Conservation (phyloP, 1,139 yeast genomes). For the Barnettozyma hawaiiensis region DNA sequence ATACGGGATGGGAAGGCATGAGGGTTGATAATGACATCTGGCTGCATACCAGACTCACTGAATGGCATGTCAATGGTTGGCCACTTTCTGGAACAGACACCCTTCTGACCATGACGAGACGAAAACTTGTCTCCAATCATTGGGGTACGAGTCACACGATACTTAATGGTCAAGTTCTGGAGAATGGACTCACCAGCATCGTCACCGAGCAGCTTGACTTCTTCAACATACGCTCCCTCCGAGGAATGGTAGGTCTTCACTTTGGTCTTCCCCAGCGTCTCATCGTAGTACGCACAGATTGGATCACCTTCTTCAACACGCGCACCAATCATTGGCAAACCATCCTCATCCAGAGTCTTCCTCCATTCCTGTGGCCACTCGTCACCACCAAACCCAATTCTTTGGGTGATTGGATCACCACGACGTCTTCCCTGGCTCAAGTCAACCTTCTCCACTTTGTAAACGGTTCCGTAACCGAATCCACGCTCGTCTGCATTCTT, state of each 20-base stretch:
- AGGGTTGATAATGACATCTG: conserved; percentile 95
- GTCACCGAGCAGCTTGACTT: conserved; percentile 87
- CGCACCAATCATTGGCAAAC: conserved; percentile 86
- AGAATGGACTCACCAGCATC: conserved; percentile 74
- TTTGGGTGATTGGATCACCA: conserved; percentile 94
- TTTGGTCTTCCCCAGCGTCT: conserved; percentile 84
- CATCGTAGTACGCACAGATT: conserved; percentile 87
- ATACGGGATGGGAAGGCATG: conserved; percentile 99
- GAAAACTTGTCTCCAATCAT: conserved; percentile 97
- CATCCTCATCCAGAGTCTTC: conserved; percentile 84
- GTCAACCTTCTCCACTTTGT: conserved; percentile 90
- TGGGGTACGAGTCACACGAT: conserved; percentile 87
- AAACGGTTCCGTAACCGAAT: conserved; percentile 94
- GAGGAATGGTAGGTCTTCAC: conserved; percentile 89
- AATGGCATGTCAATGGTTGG: conserved; percentile 97
- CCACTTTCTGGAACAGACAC: conserved; percentile 99
- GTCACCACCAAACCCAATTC: conserved; percentile 90
- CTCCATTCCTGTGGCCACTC: conserved; percentile 91
- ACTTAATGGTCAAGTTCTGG: conserved; percentile 82
- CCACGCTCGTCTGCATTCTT: conserved; percentile 98
- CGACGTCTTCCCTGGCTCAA: conserved; percentile 71
- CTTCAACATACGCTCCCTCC: conserved; percentile 94
- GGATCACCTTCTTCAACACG: conserved; percentile 95
- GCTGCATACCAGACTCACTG: conserved; percentile 92
- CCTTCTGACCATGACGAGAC: conserved; percentile 98